Conservation (phyloP, 1,284 basidiomycete species). For the Heterobasidion parviporum region DNA sequence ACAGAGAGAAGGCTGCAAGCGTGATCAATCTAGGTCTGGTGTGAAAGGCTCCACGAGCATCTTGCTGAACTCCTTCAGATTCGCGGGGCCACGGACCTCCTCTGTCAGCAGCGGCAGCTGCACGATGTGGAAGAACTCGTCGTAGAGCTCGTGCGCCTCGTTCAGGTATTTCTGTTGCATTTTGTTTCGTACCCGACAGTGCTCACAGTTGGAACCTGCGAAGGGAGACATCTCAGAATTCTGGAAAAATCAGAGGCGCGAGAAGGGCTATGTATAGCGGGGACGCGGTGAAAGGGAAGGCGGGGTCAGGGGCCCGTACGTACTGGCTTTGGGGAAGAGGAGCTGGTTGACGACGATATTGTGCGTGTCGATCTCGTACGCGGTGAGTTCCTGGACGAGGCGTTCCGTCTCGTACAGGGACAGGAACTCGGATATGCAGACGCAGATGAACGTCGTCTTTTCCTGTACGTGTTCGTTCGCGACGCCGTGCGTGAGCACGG, state of each 20-base stretch:
- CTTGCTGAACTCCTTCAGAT: slow-evolving; percentile 84
- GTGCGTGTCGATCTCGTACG: slow-evolving; percentile 98
- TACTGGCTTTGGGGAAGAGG: slow-evolving; percentile 86
- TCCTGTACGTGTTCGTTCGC: slow-evolving; percentile 44
- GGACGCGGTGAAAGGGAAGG: neutral
- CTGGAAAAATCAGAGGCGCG: neutral
- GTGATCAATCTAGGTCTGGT: slow-evolving; percentile 12
- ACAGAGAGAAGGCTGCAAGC: neutral
- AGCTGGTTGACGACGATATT: slow-evolving; percentile 98
- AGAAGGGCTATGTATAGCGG: neutral
- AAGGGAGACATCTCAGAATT: no score
- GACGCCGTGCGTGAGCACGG: neutral
- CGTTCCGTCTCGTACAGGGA: slow-evolving; percentile 98
- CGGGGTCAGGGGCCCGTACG: slow-evolving; percentile 19
- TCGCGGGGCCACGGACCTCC: slow-evolving; percentile 93
- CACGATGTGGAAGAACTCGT: slow-evolving; percentile 95
- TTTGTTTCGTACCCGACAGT: slow-evolving; percentile 88
- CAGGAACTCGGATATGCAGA: slow-evolving; percentile 97
- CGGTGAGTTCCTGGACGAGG: slow-evolving; percentile 91
- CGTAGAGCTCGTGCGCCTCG: slow-evolving; percentile 93
- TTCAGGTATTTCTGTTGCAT: slow-evolving; percentile 98
- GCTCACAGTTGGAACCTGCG: slow-evolving; percentile 85
- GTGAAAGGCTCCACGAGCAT: slow-evolving; percentile 70
- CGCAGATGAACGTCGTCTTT: slow-evolving; percentile 97
- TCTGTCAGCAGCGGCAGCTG: slow-evolving; percentile 91